A percentile compares a stretch with the other conserved stretches of the same genome.
Evolutionary conservation across 805 yeast species (phyloP).

Genomic region (Lipomyces sp.): DNA sequence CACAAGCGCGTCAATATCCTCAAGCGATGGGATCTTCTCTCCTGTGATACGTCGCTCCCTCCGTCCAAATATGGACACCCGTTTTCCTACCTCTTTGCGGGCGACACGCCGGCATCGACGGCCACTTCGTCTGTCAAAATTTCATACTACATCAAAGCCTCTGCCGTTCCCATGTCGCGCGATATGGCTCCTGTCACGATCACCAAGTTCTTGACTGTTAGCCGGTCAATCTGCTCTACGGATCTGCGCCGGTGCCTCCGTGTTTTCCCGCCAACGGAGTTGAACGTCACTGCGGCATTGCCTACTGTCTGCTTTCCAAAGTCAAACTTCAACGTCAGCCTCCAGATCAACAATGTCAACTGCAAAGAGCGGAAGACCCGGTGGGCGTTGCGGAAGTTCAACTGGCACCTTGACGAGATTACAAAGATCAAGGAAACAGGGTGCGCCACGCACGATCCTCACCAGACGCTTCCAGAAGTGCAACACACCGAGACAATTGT

Average conservation of each 20-base stretch:
- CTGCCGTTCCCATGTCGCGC: slow-evolving; percentile 32
- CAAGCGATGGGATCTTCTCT: slow-evolving; percentile 85
- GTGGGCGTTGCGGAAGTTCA: slow-evolving; percentile 89
- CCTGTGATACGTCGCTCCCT: slow-evolving; percentile 56
- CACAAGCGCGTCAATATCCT: slow-evolving; percentile 53
- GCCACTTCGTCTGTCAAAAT: slow-evolving; percentile 59
- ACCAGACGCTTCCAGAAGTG: slow-evolving; percentile 8
- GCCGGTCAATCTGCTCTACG: slow-evolving; percentile 74
- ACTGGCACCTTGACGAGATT: slow-evolving; percentile 86
- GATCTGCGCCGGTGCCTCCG: slow-evolving; percentile 83
- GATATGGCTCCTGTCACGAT: slow-evolving; percentile 41
- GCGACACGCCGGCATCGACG: slow-evolving; percentile 77
- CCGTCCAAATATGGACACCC: slow-evolving; percentile 85
- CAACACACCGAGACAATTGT: slow-evolving; percentile 74
- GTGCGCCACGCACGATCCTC: slow-evolving; percentile 43
- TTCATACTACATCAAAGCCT: slow-evolving; percentile 72
- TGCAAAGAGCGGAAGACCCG: slow-evolving; percentile 42
- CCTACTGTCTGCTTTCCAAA: slow-evolving; percentile 90
- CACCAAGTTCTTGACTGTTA: slow-evolving; percentile 63
- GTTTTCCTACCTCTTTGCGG: slow-evolving; percentile 84
- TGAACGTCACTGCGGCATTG: slow-evolving; percentile 78
- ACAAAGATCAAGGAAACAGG: slow-evolving; percentile 57
- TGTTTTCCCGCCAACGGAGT: slow-evolving; percentile 92
- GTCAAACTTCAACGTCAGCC: slow-evolving; percentile 77
- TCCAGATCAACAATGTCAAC: slow-evolving; percentile 62